A percentile compares a stretch with the other conserved stretches of the same genome.
phyloP scores from a whole-genome alignment of 805 yeast genomes.

The Hanseniaspora meyeri region DNA sequence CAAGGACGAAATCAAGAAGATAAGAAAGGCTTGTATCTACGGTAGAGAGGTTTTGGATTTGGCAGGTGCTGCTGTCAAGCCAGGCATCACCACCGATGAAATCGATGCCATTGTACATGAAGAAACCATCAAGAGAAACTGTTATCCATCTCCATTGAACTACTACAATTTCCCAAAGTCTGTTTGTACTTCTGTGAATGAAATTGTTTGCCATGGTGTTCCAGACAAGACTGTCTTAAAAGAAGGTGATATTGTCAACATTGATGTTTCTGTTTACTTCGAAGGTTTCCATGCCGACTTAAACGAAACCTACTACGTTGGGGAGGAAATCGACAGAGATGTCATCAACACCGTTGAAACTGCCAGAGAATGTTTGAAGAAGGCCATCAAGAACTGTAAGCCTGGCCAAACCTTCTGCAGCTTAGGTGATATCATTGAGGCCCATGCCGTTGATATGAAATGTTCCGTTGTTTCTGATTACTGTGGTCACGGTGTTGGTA shows the following conservation, averaged over 20 bases:
- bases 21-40: slow-evolving; percentile 60
- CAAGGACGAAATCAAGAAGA: slow-evolving; percentile 58
- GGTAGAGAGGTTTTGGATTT: slow-evolving; percentile 84
- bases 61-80: slow-evolving; percentile 70
- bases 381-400: slow-evolving; percentile 72
- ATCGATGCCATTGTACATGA: slow-evolving; percentile 75
- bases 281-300: slow-evolving; percentile 88
- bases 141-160: slow-evolving; percentile 90
- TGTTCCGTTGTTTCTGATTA: slow-evolving; percentile 82
- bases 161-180: slow-evolving; percentile 89
- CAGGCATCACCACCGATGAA: slow-evolving; percentile 90
- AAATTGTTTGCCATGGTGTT: slow-evolving; percentile 92
- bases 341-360: slow-evolving; percentile 84
- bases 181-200: slow-evolving; percentile 87
- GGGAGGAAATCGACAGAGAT: slow-evolving; percentile 67
- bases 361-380: slow-evolving; percentile 73
- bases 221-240: slow-evolving; percentile 79
- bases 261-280: slow-evolving; percentile 76
- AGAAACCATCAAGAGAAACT: slow-evolving; percentile 76
- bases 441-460: slow-evolving; percentile 62
- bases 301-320: slow-evolving; percentile 94
- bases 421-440: slow-evolving; percentile 78
- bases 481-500: slow-evolving; percentile 89
- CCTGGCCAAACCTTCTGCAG: slow-evolving; percentile 85
- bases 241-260: slow-evolving; percentile 89